A percentile compares a stretch with the other conserved stretches of the same genome.
Evolutionary conservation across 108 stramenopile species (phyloP).

Genomic region (Nannochloropsis granulata): DNA sequence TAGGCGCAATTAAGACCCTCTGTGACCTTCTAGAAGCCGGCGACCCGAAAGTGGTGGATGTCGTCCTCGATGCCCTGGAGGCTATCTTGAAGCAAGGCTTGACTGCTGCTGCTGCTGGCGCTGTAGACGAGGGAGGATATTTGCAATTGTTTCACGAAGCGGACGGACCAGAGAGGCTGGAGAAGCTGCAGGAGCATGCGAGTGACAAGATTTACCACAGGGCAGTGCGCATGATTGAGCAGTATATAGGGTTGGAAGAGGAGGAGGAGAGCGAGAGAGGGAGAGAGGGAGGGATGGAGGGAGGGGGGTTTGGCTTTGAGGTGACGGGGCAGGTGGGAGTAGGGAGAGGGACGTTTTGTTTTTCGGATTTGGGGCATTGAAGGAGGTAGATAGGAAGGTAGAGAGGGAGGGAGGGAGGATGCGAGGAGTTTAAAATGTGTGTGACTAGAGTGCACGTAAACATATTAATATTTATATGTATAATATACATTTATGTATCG

Average conservation of each 20-base stretch:
- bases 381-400: no score
- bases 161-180: slow-evolving; percentile 53
- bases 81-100: slow-evolving; percentile 31
- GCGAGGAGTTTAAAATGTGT: no score
- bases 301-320: neutral
- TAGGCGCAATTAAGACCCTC: slow-evolving; percentile 50
- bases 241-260: slow-evolving; percentile 62
- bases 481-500: no score
- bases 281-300: neutral
- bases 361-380: neutral
- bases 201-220: slow-evolving; percentile 51
- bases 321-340: neutral
- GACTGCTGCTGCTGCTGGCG: neutral
- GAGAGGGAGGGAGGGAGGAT: no score
- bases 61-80: slow-evolving; percentile 57
- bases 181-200: slow-evolving; percentile 58
- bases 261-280: slow-evolving; percentile 36
- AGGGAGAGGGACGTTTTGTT: neutral
- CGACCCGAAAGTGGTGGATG: slow-evolving; percentile 46
- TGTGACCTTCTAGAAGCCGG: slow-evolving; percentile 44
- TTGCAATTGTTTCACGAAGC: slow-evolving; percentile 21
- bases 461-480: no score
- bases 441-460: no score
- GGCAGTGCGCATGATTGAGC: slow-evolving; percentile 52
- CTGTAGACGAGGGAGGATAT: neutral